Evolutionary conservation across 2,329 filamentous ascomycete species (phyloP).

Genomic region (Hymenoscyphus scutula): DNA sequence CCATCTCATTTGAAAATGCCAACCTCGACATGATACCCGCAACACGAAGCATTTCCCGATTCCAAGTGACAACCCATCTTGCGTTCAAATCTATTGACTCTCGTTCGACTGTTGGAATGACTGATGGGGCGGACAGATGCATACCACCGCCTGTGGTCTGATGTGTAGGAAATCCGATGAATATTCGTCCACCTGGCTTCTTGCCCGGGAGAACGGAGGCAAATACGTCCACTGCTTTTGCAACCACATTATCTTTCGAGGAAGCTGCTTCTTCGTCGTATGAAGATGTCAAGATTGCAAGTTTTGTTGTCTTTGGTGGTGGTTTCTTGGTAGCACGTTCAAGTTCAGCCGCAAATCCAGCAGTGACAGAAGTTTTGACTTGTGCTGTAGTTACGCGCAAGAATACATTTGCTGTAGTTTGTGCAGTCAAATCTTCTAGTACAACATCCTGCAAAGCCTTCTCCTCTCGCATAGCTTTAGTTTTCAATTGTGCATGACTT

Average conservation of each 20-base stretch:
- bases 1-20: slow-evolving; percentile 86
- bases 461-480: slow-evolving; percentile 62
- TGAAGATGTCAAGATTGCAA: slow-evolving; percentile 87
- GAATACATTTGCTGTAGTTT: slow-evolving; percentile 78
- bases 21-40: slow-evolving; percentile 88
- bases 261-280: slow-evolving; percentile 75
- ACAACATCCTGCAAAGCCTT: slow-evolving; percentile 60
- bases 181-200: slow-evolving; percentile 78
- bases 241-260: slow-evolving; percentile 43
- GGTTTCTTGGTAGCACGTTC: slow-evolving; percentile 97
- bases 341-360: slow-evolving; percentile 76
- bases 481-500: slow-evolving; percentile 48
- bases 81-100: slow-evolving; percentile 97
- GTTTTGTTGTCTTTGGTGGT: slow-evolving; percentile 80
- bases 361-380: slow-evolving; percentile 71
- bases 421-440: slow-evolving; percentile 67
- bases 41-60: slow-evolving; percentile 85
- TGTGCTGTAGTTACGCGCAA: slow-evolving; percentile 82
- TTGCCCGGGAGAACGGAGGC: slow-evolving; percentile 85
- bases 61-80: slow-evolving; percentile 92
- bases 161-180: slow-evolving; percentile 96
- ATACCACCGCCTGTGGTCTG: slow-evolving; percentile 93
- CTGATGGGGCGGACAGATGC: slow-evolving; percentile 91
- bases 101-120: slow-evolving; percentile 95
- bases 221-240: slow-evolving; percentile 75